Evolutionary conservation across 306 rosid species (phyloP), one percentile per base, ranked within the genome.

Genomic region (Citrullus amarus): DNA sequence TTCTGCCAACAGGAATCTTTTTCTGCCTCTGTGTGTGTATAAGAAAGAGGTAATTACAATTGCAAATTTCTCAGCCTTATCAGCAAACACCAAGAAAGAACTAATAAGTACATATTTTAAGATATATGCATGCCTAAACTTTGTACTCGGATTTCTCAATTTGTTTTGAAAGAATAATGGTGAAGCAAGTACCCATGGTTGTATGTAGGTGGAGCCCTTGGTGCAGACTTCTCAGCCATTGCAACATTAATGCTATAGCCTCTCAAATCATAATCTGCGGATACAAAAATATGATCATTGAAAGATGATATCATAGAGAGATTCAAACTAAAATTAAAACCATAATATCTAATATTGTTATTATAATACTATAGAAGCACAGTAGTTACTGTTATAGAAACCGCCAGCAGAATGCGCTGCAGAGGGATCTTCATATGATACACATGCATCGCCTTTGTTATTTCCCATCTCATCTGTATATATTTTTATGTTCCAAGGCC

Each of bases 361-460:
- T 32, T 6, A 53, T 54, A 53, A 51, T 9, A 32, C 20, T 34
- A 53, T 51, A 32, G 38, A 32, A 53, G 34, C 30, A 16, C 3
- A 61, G 79, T 30, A 66, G 60, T 84, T 96, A 96, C 99, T 85
- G 11, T 93, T 90, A 85, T 87, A 96, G 85, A 96, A 96, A 34
- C 92, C 80, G 60, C 99, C 98, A 71, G 99, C 98, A 60, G 99
- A 78, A 82, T 96, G 99, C 50, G 99, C 98, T 56, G 99, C 99
- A 67, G 88, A 88, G 58, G 99, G 99, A 82, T 96, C 99, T 86
- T 96, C 99, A 80, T 92, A 96, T 6, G 98, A 87, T 73, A 96
- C 91, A 83, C 89, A 85, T 16, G 96, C 99, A 78, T 96, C 99
- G 9, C 99, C 99, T 84, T 96, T 96, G 87, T 96, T 92, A 60